Evolutionary conservation across 306 rosid genomes (phyloP).

Genomic region (Vachellia collinsii): DNA sequence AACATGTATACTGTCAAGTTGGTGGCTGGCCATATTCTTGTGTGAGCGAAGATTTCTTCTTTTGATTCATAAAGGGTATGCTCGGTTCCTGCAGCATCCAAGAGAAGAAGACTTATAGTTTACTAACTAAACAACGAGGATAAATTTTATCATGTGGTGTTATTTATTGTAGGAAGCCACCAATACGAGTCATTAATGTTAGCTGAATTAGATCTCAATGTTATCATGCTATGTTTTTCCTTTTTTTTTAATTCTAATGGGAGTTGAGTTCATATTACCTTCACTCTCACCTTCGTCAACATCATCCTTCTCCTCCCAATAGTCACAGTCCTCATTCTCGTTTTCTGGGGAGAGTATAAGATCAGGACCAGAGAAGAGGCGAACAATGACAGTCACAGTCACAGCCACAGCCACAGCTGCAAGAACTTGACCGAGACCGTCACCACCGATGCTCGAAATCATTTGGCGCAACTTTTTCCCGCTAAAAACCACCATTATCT

Average conservation of each 20-base stretch:
- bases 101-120: slow-evolving; percentile 7
- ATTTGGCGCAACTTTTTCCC: too few species aligned
- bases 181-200: not conserved
- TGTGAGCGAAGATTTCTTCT: slow-evolving; percentile 33
- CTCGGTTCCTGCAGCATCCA: not conserved
- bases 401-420: too few species aligned
- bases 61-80: slow-evolving; percentile 27
- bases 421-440: too few species aligned
- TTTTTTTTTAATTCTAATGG: slow-evolving; percentile 12
- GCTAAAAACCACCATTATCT: too few species aligned
- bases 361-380: too few species aligned
- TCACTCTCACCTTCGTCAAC: too few species aligned
- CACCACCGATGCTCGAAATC: too few species aligned
- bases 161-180: slow-evolving; percentile 30
- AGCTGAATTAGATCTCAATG: slow-evolving; percentile 10
- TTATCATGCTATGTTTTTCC: not conserved
- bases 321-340: too few species aligned
- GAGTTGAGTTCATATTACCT: slow-evolving; percentile 35
- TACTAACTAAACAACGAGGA: slow-evolving; percentile 3
- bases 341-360: too few species aligned
- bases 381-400: too few species aligned
- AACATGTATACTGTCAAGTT: slow-evolving; percentile 4
- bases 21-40: slow-evolving; percentile 21
- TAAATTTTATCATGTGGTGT: not conserved
- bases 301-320: too few species aligned